Percentiles rank a stretch among this genome's conserved stretches.
Evolutionary conservation across 2,329 filamentous ascomycete species (phyloP).

Genomic region (Trichothecium sympodiale): DNA sequence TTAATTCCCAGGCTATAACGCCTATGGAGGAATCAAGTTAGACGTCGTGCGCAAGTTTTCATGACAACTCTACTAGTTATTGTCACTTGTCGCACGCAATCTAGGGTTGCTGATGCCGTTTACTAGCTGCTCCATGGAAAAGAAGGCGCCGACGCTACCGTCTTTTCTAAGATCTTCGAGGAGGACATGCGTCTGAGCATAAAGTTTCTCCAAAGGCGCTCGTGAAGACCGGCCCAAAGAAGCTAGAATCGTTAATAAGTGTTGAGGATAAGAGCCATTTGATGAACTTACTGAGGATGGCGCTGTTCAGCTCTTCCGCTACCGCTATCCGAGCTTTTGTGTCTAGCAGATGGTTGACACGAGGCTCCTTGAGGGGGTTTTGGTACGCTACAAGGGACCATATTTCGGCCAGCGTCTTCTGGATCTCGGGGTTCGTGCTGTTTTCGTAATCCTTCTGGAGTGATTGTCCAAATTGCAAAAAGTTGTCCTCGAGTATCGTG

Average conservation of each 20-base stretch:
- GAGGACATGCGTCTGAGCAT: slow-evolving; percentile 75
- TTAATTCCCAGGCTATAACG: too few species aligned
- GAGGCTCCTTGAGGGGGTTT: slow-evolving; percentile 64
- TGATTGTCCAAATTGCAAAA: slow-evolving; percentile 68
- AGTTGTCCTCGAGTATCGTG: slow-evolving; percentile 50
- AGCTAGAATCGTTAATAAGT: slow-evolving; percentile 39
- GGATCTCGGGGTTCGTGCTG: slow-evolving; percentile 59
- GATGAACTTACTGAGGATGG: slow-evolving; percentile 64
- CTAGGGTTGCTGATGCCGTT: slow-evolving; percentile 23
- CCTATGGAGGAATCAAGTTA: too few species aligned
- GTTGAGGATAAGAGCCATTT: not conserved
- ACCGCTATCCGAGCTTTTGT: slow-evolving; percentile 63
- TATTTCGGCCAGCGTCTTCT: slow-evolving; percentile 67
- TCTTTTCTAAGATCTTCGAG: slow-evolving; percentile 73
- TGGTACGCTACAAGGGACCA: slow-evolving; percentile 82
- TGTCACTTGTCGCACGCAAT: too few species aligned
- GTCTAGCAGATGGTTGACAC: slow-evolving; percentile 70
- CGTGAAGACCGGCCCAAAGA: slow-evolving; percentile 83
- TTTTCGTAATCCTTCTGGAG: slow-evolving; percentile 67
- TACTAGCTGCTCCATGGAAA: slow-evolving; percentile 47
- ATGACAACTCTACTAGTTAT: too few species aligned
- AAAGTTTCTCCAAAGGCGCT: slow-evolving; percentile 74
- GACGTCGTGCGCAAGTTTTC: too few species aligned
- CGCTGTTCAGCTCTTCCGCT: slow-evolving; percentile 88
- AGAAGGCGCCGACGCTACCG: slow-evolving; percentile 72